Evolutionary conservation across 169 alveolate species (phyloP).

Genomic region (Eimeria nieschulzi): DNA sequence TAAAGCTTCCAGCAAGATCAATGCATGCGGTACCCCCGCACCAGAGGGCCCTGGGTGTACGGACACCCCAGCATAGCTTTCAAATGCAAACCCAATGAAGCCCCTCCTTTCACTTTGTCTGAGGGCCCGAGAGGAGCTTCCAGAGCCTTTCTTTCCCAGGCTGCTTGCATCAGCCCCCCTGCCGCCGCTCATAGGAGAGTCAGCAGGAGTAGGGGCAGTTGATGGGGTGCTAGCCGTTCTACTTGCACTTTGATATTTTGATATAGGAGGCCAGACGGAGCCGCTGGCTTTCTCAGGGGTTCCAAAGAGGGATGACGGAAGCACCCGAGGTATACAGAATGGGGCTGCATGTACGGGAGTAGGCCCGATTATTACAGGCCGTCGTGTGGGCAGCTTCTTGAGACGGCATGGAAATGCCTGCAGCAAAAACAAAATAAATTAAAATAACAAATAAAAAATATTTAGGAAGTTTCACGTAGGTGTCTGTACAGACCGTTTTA

Average conservation of each 20-base stretch:
- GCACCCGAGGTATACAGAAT: slow-evolving; percentile 52
- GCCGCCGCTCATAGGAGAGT: slow-evolving; percentile 20
- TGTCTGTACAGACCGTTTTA: no score
- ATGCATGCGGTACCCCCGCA: slow-evolving; percentile 11
- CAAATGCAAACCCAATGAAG: slow-evolving; percentile 55
- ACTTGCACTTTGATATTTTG: background rate
- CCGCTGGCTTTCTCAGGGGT: background rate
- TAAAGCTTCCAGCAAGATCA: slow-evolving; percentile 19
- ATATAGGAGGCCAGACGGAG: background rate
- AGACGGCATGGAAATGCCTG: slow-evolving; percentile 21
- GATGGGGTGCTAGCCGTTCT: slow-evolving; percentile 49
- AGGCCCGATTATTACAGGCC: background rate
- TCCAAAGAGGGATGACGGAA: slow-evolving; percentile 19
- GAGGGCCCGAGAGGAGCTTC: slow-evolving; percentile 9
- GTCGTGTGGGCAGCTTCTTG: background rate
- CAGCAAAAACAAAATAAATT: background rate
- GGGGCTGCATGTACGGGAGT: slow-evolving; percentile 24
- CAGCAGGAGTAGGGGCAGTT: slow-evolving; percentile 39
- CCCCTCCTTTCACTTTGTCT: slow-evolving; percentile 20
- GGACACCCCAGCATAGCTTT: background rate
- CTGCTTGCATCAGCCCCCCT: background rate
- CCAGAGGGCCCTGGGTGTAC: background rate
- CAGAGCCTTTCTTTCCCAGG: background rate
- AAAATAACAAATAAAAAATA: no score
- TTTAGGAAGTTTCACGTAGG: no score